A percentile compares a stretch with the other conserved stretches of the same genome.
phyloP scores from a whole-genome alignment of 2,329 filamentous ascomycete genomes.

The Erysiphe pulchra region DNA sequence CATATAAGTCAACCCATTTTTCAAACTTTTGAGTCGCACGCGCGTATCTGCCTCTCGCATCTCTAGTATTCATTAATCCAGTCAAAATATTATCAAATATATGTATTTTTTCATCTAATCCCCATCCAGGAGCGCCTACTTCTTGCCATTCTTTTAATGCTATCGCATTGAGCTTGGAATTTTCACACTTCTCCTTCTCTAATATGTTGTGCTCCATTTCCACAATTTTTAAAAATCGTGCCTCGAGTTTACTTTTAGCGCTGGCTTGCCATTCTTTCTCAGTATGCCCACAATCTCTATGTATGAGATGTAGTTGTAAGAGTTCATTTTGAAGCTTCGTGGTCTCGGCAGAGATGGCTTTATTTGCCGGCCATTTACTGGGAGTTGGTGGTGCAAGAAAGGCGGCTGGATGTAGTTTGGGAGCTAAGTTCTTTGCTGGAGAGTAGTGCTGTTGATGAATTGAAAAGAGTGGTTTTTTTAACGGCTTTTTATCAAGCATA shows the following conservation, averaged over 20 bases:
- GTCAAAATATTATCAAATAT: slow-evolving; percentile 28
- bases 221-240: slow-evolving; percentile 17
- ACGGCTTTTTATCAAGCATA: slow-evolving; percentile 3
- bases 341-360: slow-evolving; percentile 31
- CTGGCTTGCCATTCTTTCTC: slow-evolving; percentile 27
- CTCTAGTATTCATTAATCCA: slow-evolving; percentile 30
- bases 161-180: slow-evolving; percentile 22
- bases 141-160: slow-evolving; percentile 26
- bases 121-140: slow-evolving; percentile 10
- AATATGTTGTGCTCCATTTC: slow-evolving; percentile 18
- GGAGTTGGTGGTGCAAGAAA: slow-evolving; percentile 34
- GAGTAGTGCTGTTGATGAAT: slow-evolving; percentile 43
- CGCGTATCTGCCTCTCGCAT: slow-evolving; percentile 27
- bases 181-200: slow-evolving; percentile 18
- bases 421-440: slow-evolving; percentile 31
- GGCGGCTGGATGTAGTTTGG: slow-evolving; percentile 33
- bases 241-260: slow-evolving; percentile 22
- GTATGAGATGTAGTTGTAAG: slow-evolving; percentile 37
- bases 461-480: slow-evolving; percentile 20
- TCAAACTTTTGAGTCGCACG: slow-evolving; percentile 31
- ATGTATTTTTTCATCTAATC: slow-evolving; percentile 30
- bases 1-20: slow-evolving; percentile 25
- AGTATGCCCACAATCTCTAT: slow-evolving; percentile 24
- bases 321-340: slow-evolving; percentile 35
- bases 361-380: slow-evolving; percentile 32